phyloP scores from a whole-genome alignment of 495 filamentous ascomycete species.

The Daldinia concentrica region DNA sequence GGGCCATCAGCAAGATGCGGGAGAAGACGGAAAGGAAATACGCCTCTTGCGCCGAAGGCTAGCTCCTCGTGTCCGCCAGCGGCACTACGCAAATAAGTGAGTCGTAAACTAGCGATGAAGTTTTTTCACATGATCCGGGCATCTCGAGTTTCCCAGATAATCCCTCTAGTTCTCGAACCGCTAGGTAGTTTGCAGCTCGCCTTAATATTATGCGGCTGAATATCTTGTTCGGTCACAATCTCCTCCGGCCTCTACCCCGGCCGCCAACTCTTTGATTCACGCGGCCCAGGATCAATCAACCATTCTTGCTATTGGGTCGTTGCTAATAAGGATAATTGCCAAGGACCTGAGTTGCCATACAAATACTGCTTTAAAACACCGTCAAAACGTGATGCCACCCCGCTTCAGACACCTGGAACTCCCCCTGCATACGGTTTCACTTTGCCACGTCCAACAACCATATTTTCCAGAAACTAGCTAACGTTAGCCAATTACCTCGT shows the following conservation, averaged over 20 bases:
- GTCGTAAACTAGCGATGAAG: neutral
- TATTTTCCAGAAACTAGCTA: neutral
- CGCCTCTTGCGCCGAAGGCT: neutral
- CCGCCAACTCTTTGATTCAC: neutral
- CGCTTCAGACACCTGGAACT: constrained; percentile 23
- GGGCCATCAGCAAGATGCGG: constrained; percentile 9
- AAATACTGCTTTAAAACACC: constrained; percentile 27
- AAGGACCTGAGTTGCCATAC: neutral
- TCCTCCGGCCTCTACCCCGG: constrained; percentile 1
- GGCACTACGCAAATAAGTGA: constrained; percentile 1
- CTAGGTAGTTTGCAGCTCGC: constrained; percentile 11
- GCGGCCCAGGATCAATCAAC: neutral
- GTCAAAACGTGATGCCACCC: constrained; percentile 35
- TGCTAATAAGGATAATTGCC: neutral
- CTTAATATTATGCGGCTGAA: constrained; percentile 34
- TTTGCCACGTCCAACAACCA: neutral
- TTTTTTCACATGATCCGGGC: neutral
- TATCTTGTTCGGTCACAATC: neutral
- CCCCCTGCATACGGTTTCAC: constrained; percentile 26
- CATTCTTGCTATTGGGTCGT: constrained; percentile 9
- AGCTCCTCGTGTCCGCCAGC: constrained; percentile 8
- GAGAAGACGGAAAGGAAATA: neutral
- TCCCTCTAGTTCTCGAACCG: neutral
- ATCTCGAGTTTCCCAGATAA: neutral
- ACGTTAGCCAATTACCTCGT: neutral